Evolutionary conservation across 1,139 yeast genomes (phyloP).

Genomic region (Saccharomycopsis hybrid): DNA sequence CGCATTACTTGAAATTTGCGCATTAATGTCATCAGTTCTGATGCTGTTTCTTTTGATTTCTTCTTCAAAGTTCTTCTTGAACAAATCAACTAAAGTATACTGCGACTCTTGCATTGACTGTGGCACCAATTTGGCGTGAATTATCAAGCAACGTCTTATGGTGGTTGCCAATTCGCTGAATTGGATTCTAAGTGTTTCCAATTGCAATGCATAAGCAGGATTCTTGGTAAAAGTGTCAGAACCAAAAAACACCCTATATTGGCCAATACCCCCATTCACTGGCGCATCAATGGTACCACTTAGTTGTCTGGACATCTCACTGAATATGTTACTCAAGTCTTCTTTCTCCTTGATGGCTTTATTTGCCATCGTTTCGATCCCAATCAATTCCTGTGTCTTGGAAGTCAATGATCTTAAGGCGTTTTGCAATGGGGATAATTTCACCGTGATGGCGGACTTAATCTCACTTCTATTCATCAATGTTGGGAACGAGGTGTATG

Average conservation of each 20-base stretch:
- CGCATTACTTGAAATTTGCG: conserved; percentile 20
- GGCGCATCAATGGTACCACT: conserved; percentile 92
- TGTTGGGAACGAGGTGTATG: conserved; percentile 76
- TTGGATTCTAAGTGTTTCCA: conserved; percentile 48
- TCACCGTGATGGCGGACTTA: conserved; percentile 42
- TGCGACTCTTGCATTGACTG: conserved; percentile 55
- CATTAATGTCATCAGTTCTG: conserved; percentile 23
- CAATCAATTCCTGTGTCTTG: conserved; percentile 68
- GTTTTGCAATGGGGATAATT: conserved; percentile 79
- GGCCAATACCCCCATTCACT: conserved; percentile 87
- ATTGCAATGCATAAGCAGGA: conserved; percentile 40
- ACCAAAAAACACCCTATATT: conserved; percentile 64
- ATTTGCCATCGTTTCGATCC: conserved; percentile 58
- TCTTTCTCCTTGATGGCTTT: conserved; percentile 50
- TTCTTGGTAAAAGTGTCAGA: conserved; percentile 30
- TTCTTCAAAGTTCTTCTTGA: conserved; percentile 57
- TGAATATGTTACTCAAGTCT: conserved; percentile 45
- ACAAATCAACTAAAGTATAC: conserved; percentile 56
- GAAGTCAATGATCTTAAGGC: conserved; percentile 63
- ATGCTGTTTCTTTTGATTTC: conserved; percentile 44
- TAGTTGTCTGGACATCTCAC: conserved; percentile 68
- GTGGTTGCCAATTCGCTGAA: conserved; percentile 66
- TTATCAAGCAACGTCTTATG: conserved; percentile 57
- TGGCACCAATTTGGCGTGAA: conserved; percentile 67
- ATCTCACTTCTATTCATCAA: conserved; percentile 82